Evolutionary conservation across 1,284 basidiomycete species (phyloP), one percentile per base, ranked within the genome.

Genomic region (Cryptococcus floricola): DNA sequence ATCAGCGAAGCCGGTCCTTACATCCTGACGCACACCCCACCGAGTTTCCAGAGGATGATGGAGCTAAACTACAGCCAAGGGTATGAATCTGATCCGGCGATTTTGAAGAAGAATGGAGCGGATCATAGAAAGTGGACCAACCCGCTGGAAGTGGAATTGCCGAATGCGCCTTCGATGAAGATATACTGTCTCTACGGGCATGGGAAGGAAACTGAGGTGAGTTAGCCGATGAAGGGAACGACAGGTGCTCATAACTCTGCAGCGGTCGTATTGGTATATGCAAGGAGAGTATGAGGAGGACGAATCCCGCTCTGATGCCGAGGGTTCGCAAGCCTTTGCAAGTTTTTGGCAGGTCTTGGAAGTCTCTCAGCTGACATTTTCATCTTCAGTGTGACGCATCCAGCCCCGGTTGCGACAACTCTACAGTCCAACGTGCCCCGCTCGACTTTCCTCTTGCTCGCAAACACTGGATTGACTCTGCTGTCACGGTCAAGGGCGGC

Each of bases 131-230:
- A 93, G 78, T 98, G 95, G 94, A 82, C 87, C n/a, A 98, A 98
- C 74, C 95, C 95, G 9, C 81, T 98, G 6, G 95, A 98, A 77
- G 82, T 88, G 19, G 84, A 85, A 67, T 79, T 92, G n/a, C 95
- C 95, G 0, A 79, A 87, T 50, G 95, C 95, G 0, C 94, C 94
- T 0, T 88, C 86, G 48, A 89, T 97, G 87, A 93, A 89, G 73
- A 86, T 97, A 23, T 91, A 87, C 76, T 98, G 95, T 66, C 82
- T 94, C 9, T 98, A 98, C 75, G 96, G 95, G 0, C 87, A 91
- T 63, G 96, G 96, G 19, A 98, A 98, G 73, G 88, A 94, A 65
- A 98, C 96, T 0, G 96, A 97, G 82, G 88, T 87, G 47, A 67
- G 81, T 68, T 6, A 23, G 9, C 1, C 4, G 39, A 47, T 16